Conservation (phyloP, 495 filamentous ascomycete species). For the Lasiosphaeria ovina region DNA sequence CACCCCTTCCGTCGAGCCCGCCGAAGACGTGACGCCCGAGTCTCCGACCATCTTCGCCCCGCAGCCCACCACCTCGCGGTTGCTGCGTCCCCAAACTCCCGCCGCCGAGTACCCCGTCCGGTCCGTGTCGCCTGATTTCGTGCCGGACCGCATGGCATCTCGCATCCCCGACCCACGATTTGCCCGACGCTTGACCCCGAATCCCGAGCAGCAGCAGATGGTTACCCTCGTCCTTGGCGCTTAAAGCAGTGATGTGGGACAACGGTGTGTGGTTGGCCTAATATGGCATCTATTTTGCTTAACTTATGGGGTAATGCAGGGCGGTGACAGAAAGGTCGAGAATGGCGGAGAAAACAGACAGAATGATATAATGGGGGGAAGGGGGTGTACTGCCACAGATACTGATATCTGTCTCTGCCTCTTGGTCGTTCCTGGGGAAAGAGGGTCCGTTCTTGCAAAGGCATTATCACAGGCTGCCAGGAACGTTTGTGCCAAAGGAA, state of each 20-base stretch:
- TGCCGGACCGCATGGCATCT: slow-evolving; percentile 68
- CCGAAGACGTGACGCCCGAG: slow-evolving; percentile 20
- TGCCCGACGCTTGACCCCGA: slow-evolving; percentile 38
- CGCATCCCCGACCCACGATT: slow-evolving; percentile 55
- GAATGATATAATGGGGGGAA: too few relatives aligned
- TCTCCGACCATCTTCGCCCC: slow-evolving; percentile 46
- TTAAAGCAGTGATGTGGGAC: neutral
- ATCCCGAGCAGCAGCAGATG: slow-evolving; percentile 35
- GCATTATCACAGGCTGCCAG: too few relatives aligned
- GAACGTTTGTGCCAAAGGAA: too few relatives aligned
- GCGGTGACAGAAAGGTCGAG: too few relatives aligned
- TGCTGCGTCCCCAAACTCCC: slow-evolving; percentile 42
- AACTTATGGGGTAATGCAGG: too few relatives aligned
- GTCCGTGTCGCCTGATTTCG: slow-evolving; percentile 41
- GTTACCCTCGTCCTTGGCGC: slow-evolving; percentile 10
- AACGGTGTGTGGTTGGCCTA: too few relatives aligned
- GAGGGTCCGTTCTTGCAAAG: too few relatives aligned
- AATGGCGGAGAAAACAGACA: too few relatives aligned
- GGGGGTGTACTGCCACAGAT: too few relatives aligned
- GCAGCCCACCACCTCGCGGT: slow-evolving; percentile 46
- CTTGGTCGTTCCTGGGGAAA: too few relatives aligned
- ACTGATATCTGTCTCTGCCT: too few relatives aligned
- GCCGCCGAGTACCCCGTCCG: slow-evolving; percentile 49
- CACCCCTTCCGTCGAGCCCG: slow-evolving; percentile 3
- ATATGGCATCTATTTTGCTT: too few relatives aligned